A percentile compares a stretch with the other conserved stretches of the same genome.
Evolutionary conservation across 2,329 filamentous ascomycete genomes (phyloP).

Genomic region (Curvularia hawaiiensis): DNA sequence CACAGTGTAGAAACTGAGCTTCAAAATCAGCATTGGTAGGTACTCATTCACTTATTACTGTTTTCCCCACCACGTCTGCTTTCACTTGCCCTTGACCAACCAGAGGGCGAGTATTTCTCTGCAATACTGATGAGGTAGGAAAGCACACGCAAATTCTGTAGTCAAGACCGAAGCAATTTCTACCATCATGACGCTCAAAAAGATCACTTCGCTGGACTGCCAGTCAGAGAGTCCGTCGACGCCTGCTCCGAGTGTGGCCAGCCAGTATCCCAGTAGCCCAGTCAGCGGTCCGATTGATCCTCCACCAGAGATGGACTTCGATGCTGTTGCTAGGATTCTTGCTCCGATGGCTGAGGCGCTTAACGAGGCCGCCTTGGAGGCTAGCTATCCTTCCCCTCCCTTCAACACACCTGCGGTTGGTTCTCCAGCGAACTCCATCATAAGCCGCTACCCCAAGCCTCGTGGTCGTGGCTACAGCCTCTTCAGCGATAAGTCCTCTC

Average conservation of each 20-base stretch:
- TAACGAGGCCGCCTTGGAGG: constrained; percentile 39
- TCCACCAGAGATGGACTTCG: constrained; percentile 29
- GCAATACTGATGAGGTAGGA: not conserved
- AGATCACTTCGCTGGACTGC: constrained; percentile 30
- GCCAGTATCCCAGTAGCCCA: constrained; percentile 23
- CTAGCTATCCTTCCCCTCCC: constrained; percentile 39
- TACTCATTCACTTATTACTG: not conserved
- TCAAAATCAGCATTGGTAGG: not conserved
- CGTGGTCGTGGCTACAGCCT: constrained; percentile 66
- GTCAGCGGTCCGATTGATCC: constrained; percentile 18
- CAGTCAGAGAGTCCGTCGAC: constrained; percentile 26
- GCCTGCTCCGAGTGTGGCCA: constrained; percentile 35
- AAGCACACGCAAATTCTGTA: not conserved
- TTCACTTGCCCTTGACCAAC: not conserved
- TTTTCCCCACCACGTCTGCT: not conserved
- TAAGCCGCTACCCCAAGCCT: constrained; percentile 12
- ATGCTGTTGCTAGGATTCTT: constrained; percentile 35
- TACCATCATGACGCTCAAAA: constrained; percentile 17
- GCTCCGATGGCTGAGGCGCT: constrained; percentile 37
- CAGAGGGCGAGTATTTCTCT: not conserved
- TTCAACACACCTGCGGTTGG: constrained; percentile 36
- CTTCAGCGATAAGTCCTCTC: constrained; percentile 84
- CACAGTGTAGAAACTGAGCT: not conserved
- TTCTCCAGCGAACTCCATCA: constrained; percentile 36
- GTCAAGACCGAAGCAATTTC: constrained; percentile 6